These are phyloP conservation scores for Backusella australiensis DNA, from an alignment of 192 early-diverging fungal genomes.

Conservation along the genomic window DNA sequence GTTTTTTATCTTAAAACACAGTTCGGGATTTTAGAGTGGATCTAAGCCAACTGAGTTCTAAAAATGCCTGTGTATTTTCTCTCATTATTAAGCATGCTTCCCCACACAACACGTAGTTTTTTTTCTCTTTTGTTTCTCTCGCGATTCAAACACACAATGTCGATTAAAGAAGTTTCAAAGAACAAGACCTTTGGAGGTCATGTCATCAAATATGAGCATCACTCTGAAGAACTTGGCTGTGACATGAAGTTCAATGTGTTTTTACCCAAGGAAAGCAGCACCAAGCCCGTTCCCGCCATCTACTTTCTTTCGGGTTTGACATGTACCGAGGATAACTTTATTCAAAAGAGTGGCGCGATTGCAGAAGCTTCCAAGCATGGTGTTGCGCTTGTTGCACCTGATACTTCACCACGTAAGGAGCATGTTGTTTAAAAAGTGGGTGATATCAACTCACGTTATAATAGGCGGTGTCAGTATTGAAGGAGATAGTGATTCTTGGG, in stretches of 20 bases:
- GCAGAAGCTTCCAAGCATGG: slow-evolving; percentile 59
- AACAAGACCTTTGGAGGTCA: slow-evolving; percentile 67
- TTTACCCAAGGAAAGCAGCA: slow-evolving; percentile 52
- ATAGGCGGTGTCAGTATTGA: slow-evolving; percentile 57
- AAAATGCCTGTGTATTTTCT: no score
- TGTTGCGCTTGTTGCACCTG: slow-evolving; percentile 79
- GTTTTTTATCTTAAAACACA: no score
- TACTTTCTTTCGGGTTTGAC: slow-evolving; percentile 85
- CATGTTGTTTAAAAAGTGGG: not conserved
- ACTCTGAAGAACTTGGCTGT: slow-evolving; percentile 56
- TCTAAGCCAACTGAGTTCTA: no score
- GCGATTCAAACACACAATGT: not conserved
- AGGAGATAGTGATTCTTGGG: slow-evolving; percentile 70
- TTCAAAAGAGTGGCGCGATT: slow-evolving; percentile 79
- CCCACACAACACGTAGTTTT: not conserved
- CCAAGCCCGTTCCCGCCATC: slow-evolving; percentile 45
- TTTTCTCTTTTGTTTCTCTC: not conserved
- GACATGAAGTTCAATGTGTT: slow-evolving; percentile 81
- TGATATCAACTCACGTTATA: not conserved
- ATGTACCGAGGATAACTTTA: slow-evolving; percentile 86
- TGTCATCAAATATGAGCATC: slow-evolving; percentile 71
- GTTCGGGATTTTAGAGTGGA: no score
- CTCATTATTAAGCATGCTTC: no score
- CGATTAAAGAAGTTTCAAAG: slow-evolving; percentile 43
- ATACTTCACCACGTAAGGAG: slow-evolving; percentile 77